Evolutionary conservation across 352 stramenopile species (phyloP).

Genomic region (Peronospora tabacina): DNA sequence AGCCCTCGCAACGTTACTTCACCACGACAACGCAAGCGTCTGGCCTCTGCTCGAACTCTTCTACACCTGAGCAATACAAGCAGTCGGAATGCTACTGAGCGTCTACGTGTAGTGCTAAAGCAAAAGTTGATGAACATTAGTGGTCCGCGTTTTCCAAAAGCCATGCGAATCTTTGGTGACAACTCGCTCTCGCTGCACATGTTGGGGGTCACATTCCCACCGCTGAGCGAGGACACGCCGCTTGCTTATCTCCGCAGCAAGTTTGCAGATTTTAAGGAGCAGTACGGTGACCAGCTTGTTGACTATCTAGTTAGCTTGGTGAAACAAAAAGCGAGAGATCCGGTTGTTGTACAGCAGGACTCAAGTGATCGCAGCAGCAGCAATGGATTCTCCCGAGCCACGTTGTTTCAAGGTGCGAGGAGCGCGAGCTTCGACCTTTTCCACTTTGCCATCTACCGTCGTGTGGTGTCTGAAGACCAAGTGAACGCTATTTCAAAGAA

Average conservation of each 20-base stretch:
- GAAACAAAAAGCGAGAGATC: slow-evolving; percentile 15
- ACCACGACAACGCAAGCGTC: slow-evolving; percentile 16
- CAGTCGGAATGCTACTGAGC: slow-evolving; percentile 37
- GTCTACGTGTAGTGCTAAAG: slow-evolving; percentile 40
- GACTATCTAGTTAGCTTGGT: slow-evolving; percentile 50
- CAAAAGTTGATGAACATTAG: slow-evolving; percentile 50
- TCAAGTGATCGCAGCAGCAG: slow-evolving; percentile 5
- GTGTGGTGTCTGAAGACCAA: slow-evolving; percentile 24
- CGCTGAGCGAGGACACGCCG: slow-evolving; percentile 59
- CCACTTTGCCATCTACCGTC: slow-evolving; percentile 59
- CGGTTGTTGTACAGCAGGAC: slow-evolving; percentile 13
- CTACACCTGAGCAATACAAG: slow-evolving; percentile 11
- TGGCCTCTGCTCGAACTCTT: slow-evolving; percentile 21
- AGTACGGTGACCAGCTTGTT: slow-evolving; percentile 47
- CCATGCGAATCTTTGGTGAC: slow-evolving; percentile 49
- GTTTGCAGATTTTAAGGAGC: slow-evolving; percentile 44
- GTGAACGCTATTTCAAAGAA: slow-evolving; percentile 23
- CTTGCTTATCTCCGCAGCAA: slow-evolving; percentile 46
- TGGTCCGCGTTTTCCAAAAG: slow-evolving; percentile 45
- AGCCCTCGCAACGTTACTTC: slow-evolving; percentile 51
- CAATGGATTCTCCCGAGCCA: slow-evolving; percentile 17
- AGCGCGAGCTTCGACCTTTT: slow-evolving; percentile 59
- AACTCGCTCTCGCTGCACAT: slow-evolving; percentile 45
- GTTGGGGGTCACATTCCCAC: slow-evolving; percentile 45
- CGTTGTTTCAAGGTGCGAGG: slow-evolving; percentile 37